These are phyloP conservation scores for Fraxinus albicans DNA, from an alignment of 305 asterid genomes.

Conservation along the genomic window DNA sequence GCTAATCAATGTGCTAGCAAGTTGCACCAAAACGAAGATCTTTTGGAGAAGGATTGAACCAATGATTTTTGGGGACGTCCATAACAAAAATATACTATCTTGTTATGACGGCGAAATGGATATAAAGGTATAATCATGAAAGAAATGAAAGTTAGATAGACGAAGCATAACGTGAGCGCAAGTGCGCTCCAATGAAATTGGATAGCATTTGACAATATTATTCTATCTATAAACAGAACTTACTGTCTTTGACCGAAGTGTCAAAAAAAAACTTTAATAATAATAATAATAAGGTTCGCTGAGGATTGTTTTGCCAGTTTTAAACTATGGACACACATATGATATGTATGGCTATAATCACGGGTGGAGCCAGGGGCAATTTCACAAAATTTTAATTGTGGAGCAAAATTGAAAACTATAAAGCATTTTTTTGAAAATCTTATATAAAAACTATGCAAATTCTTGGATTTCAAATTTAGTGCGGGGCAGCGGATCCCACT, in stretches of 20 bases:
- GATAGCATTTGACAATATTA: background rate
- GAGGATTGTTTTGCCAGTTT: background rate
- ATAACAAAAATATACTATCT: background rate
- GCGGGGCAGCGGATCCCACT: too few relatives aligned
- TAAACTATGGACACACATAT: background rate
- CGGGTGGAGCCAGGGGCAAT: too few relatives aligned
- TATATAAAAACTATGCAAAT: too few relatives aligned
- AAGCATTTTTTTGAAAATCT: too few relatives aligned
- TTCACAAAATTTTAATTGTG: too few relatives aligned
- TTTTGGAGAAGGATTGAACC: background rate
- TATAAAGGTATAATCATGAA: background rate
- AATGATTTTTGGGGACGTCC: background rate
- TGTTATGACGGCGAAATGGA: background rate
- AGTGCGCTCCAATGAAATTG: background rate
- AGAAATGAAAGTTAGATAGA: background rate
- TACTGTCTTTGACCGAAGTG: background rate
- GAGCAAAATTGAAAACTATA: too few relatives aligned
- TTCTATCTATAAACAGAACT: too few relatives aligned
- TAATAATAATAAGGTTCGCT: too few relatives aligned
- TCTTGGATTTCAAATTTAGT: too few relatives aligned
- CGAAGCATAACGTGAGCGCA: background rate
- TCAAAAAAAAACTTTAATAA: too few relatives aligned
- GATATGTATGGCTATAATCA: background rate
- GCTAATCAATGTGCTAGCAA: background rate
- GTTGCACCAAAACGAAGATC: background rate